Evolutionary conservation across 176 grass and related monocot genomes (phyloP).

Genomic region (barley (Hordeum vulgare)): MorexV3_pseudomolecules_assembly NC_058524.1:49236424-49236923

Average conservation of each 20-base stretch:
- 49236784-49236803: conserved; percentile 37
- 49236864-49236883: not conserved
- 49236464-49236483: no score
- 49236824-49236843: not conserved
- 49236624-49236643: not conserved
- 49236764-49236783: conserved; percentile 39
- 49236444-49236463: no score
- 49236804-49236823: conserved; percentile 8
- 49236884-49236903: not conserved
- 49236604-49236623: not conserved
- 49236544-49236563: no score
- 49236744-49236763: conserved; percentile 14
- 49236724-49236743: not conserved
- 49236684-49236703: not conserved
- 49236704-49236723: not conserved
- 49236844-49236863: conserved; percentile 14
- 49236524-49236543: no score
- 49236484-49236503: no score
- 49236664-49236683: not conserved
- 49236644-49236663: not conserved
- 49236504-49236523: no score
- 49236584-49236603: not conserved
- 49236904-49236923: not conserved
- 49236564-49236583: not conserved
- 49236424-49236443: no score